These are phyloP conservation scores for Lagenidium giganteum DNA, from an alignment of 352 stramenopile genomes.

Conservation along the genomic window DNA sequence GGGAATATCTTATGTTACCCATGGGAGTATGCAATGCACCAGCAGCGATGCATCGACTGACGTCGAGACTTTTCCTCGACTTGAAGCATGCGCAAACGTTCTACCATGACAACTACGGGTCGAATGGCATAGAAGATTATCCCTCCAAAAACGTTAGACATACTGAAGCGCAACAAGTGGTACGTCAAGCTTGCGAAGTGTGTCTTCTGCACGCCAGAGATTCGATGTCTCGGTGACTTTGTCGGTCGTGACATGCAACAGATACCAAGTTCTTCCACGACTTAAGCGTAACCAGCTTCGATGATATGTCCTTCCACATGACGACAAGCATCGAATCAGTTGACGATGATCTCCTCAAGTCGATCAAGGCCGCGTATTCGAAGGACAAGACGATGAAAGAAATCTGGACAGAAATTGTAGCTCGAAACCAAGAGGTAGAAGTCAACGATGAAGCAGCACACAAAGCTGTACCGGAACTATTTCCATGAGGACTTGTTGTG, in stretches of 20 bases:
- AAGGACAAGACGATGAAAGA: too few relatives aligned
- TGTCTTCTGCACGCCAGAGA: constrained; percentile 13
- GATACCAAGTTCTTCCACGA: too few relatives aligned
- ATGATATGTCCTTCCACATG: too few relatives aligned
- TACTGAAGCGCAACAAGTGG: constrained; percentile 6
- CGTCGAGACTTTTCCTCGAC: constrained; percentile 9
- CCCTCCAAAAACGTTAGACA: constrained; percentile 4
- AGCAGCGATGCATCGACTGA: constrained; percentile 15
- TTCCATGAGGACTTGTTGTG: neutral
- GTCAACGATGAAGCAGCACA: too few relatives aligned
- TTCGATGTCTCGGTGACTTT: constrained; percentile 23
- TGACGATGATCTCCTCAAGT: too few relatives aligned
- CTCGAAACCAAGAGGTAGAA: too few relatives aligned
- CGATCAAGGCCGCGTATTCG: too few relatives aligned
- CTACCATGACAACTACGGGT: constrained; percentile 22
- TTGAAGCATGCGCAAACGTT: constrained; percentile 4
- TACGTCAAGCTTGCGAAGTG: constrained; percentile 25
- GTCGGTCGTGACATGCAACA: constrained; percentile 6
- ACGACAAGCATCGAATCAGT: too few relatives aligned
- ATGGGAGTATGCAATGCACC: constrained; percentile 5
- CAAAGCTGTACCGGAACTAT: too few relatives aligned
- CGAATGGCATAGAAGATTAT: constrained; percentile 11
- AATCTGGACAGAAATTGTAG: too few relatives aligned
- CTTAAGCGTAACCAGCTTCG: too few relatives aligned
- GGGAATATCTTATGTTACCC: constrained; percentile 18